Evolutionary conservation across 2,329 filamentous ascomycete genomes (phyloP).

Genomic region (Septoria linicola): DNA sequence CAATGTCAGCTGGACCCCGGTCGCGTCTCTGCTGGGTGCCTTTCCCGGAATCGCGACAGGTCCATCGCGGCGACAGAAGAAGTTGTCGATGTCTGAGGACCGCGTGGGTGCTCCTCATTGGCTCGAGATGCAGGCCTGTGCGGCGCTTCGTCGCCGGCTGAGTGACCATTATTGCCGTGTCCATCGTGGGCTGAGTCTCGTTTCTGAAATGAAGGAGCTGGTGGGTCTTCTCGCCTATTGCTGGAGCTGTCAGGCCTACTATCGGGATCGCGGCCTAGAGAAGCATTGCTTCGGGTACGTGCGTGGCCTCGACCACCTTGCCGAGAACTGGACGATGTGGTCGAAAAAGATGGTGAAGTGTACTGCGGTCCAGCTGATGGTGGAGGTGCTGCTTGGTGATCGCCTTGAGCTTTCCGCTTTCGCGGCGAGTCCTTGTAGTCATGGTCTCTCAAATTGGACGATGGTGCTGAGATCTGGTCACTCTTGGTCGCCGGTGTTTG

Average conservation of each 20-base stretch:
- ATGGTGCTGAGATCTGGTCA: conserved; percentile 51
- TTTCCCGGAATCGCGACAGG: conserved; percentile 16
- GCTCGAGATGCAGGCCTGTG: conserved; percentile 14
- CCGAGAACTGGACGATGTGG: conserved; percentile 54
- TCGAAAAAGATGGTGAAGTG: conserved; percentile 53
- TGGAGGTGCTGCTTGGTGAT: conserved; percentile 52
- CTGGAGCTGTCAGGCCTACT: conserved; percentile 23
- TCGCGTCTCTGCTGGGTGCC: conserved; percentile 22
- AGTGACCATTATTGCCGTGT: conserved; percentile 10
- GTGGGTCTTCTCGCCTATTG: conserved; percentile 26
- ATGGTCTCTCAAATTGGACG: conserved; percentile 51
- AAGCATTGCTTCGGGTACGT: conserved; percentile 65
- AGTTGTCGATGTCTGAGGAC: conserved; percentile 14
- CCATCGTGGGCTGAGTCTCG: conserved; percentile 11
- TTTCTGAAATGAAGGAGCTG: conserved; percentile 3
- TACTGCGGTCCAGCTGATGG: conserved; percentile 53
- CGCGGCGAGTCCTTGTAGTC: conserved; percentile 74
- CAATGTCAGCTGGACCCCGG: conserved; percentile 25
- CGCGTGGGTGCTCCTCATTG: conserved; percentile 11
- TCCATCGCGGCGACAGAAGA: conserved; percentile 6
- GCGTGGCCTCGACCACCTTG: conserved; percentile 62
- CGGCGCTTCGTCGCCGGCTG: conserved; percentile 10
- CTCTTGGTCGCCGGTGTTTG: conserved; percentile 68
- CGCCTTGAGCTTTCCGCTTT: conserved; percentile 72
- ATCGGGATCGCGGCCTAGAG: conserved; percentile 37